Conservation (phyloP, 2,329 filamentous ascomycete species). For the Ambrosiella beaveri region DNA sequence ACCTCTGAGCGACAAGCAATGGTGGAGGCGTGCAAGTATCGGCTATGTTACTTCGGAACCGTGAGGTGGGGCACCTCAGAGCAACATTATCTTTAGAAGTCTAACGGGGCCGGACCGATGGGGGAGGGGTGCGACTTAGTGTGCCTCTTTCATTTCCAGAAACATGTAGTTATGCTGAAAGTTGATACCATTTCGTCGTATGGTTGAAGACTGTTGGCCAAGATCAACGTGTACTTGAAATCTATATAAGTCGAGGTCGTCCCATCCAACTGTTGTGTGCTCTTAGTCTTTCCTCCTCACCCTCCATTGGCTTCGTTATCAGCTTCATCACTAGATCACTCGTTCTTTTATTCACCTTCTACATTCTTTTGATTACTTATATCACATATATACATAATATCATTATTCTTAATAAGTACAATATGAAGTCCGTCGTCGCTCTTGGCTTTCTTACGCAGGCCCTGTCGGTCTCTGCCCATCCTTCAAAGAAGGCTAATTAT, state of each 20-base stretch:
- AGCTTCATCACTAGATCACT: neutral
- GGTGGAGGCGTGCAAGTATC: no score
- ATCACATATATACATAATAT: neutral
- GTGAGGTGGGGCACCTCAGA: no score
- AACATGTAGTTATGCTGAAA: no score
- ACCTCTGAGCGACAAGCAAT: no score
- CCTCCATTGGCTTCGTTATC: slow-evolving; percentile 4
- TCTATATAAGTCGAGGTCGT: neutral
- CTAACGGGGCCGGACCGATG: no score
- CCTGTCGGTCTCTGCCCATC: slow-evolving; percentile 20
- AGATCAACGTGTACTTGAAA: neutral
- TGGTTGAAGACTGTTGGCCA: neutral
- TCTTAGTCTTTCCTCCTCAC: slow-evolving; percentile 8
- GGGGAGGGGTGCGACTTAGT: no score
- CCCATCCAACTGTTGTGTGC: neutral
- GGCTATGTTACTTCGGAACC: no score
- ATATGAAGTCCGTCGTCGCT: slow-evolving; percentile 21
- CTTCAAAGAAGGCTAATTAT: slow-evolving; percentile 15
- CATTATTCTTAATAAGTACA: slow-evolving; percentile 2
- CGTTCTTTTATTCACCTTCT: neutral
- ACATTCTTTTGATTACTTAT: slow-evolving; percentile 1
- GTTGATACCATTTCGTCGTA: no score
- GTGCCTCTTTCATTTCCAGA: no score
- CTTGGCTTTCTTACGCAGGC: slow-evolving; percentile 21
- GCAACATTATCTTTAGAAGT: no score